A percentile compares a stretch with the other conserved stretches of the same genome.
phyloP scores from a whole-genome alignment of 2,329 filamentous ascomycete species.

The Xylariaceae sp. region DNA sequence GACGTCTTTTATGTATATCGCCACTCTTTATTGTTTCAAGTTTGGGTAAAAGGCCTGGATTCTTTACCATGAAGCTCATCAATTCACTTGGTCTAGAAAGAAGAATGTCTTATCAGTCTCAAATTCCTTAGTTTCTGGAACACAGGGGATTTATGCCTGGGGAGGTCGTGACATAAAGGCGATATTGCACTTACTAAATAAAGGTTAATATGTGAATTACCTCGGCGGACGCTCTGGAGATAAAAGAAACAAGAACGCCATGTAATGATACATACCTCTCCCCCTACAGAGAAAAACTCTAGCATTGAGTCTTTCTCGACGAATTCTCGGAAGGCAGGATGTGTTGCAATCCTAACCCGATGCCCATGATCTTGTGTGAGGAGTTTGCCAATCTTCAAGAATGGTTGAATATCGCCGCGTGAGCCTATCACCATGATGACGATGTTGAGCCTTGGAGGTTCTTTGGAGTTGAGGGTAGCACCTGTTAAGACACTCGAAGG shows the following conservation, averaged over 20 bases:
- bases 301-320: slow-evolving; percentile 68
- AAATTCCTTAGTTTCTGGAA: too few species aligned
- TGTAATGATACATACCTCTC: too few species aligned
- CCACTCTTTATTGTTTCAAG: slow-evolving; percentile 69
- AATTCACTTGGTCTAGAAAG: slow-evolving; percentile 72
- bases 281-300: slow-evolving; percentile 78
- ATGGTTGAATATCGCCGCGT: slow-evolving; percentile 76
- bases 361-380: slow-evolving; percentile 44
- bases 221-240: too few species aligned
- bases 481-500: slow-evolving; percentile 33
- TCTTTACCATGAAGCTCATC: slow-evolving; percentile 88
- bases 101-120: too few species aligned
- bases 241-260: too few species aligned
- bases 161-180: too few species aligned
- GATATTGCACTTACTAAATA: too few species aligned
- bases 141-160: too few species aligned
- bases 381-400: slow-evolving; percentile 69
- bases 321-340: slow-evolving; percentile 73
- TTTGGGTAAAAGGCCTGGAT: slow-evolving; percentile 71
- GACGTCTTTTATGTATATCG: slow-evolving; percentile 64
- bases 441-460: slow-evolving; percentile 61
- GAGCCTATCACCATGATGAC: slow-evolving; percentile 82
- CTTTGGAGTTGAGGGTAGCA: slow-evolving; percentile 11
- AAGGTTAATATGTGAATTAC: too few species aligned
- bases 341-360: slow-evolving; percentile 42